Conservation (phyloP, 2,329 filamentous ascomycete genomes). For the Lasiodiplodia citricola region DNA sequence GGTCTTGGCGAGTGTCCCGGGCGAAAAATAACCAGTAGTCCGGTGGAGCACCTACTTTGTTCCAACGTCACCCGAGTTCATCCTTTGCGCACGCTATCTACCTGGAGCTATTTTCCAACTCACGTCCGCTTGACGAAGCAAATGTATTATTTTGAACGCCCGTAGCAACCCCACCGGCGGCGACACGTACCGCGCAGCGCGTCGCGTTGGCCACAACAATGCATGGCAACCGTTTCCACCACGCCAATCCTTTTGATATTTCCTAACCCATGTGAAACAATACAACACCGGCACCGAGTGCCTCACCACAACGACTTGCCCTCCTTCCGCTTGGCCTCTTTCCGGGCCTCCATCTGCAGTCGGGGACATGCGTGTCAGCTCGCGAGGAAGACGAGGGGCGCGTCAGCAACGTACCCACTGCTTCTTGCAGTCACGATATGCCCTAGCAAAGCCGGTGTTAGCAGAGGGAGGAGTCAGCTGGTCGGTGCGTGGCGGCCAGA, state of each 20-base stretch:
- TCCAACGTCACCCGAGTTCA: constrained; percentile 8
- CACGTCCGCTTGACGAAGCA: background rate
- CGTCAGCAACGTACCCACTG: constrained; percentile 72
- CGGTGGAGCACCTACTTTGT: constrained; percentile 23
- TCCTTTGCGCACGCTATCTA: background rate
- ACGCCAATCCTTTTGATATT: constrained; percentile 3
- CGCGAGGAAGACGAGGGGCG: constrained; percentile 21
- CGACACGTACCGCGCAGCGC: background rate
- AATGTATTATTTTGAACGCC: background rate
- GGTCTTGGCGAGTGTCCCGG: constrained; percentile 10
- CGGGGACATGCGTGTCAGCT: background rate
- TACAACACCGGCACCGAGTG: background rate
- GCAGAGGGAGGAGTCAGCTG: background rate
- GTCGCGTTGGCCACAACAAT: background rate
- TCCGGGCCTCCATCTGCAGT: constrained; percentile 51
- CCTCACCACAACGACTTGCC: constrained; percentile 21
- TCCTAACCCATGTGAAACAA: constrained; percentile 11
- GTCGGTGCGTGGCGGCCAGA: background rate
- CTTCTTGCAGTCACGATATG: constrained; percentile 94
- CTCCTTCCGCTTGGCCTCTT: constrained; percentile 46
- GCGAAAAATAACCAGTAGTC: background rate
- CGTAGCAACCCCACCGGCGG: no score
- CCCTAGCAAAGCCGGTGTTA: constrained; percentile 58
- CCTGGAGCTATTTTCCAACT: no score
- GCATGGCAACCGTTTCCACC: background rate